A percentile compares a stretch with the other conserved stretches of the same genome.
Evolutionary conservation across 495 filamentous ascomycete species (phyloP).

Genomic region (Annulohypoxylon nitens): DNA sequence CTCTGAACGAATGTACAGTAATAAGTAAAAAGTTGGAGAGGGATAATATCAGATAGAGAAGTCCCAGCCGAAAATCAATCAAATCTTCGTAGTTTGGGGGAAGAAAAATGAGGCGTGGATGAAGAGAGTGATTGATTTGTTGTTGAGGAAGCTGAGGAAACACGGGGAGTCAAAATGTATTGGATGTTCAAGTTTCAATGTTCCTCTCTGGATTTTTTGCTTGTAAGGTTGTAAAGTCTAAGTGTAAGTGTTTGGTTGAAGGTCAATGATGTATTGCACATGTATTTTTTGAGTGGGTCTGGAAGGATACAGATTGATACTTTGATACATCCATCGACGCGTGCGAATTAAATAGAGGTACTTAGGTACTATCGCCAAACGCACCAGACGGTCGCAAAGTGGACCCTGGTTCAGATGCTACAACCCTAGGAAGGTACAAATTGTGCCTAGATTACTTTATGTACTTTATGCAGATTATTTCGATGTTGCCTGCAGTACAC

Average conservation of each 20-base stretch:
- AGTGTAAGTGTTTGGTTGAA: neutral
- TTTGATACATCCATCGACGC: neutral
- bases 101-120: slow-evolving; percentile 30
- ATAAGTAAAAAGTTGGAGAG: slow-evolving; percentile 16
- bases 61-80: slow-evolving; percentile 35
- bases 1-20: neutral
- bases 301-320: slow-evolving; percentile 8
- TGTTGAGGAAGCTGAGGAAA: slow-evolving; percentile 30
- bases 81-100: neutral
- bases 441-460: slow-evolving; percentile 12
- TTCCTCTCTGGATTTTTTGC: slow-evolving; percentile 14
- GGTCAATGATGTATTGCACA: slow-evolving; percentile 41
- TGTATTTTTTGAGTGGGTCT: slow-evolving; percentile 9
- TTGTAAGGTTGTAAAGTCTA: neutral
- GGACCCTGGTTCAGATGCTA: neutral
- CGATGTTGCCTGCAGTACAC: too few relatives aligned
- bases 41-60: slow-evolving; percentile 34
- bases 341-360: neutral
- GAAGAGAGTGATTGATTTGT: slow-evolving; percentile 41
- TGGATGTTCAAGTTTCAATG: slow-evolving; percentile 9
- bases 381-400: neutral
- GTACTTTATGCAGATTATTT: neutral
- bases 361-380: neutral
- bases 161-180: slow-evolving; percentile 31
- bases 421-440: slow-evolving; percentile 9